Evolutionary conservation across 139 green algal species (phyloP).

Genomic region (Haematococcus sp.): DNA sequence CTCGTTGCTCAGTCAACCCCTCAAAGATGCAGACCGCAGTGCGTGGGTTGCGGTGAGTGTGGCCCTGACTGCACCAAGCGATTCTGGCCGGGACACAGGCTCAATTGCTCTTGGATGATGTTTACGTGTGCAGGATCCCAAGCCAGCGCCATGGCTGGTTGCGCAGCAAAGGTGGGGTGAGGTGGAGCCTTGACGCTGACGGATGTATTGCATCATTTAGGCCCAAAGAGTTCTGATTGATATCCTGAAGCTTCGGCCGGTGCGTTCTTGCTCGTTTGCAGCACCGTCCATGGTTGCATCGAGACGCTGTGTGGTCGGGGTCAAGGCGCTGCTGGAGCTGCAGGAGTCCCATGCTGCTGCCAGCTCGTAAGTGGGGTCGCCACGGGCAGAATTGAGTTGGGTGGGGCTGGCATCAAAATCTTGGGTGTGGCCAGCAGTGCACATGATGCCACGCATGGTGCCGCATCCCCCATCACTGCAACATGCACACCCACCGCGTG

Average conservation of each 20-base stretch:
- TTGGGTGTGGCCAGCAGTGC: not conserved
- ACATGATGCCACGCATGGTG: not conserved
- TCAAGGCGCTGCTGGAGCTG: not conserved
- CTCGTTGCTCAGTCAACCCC: too few species aligned
- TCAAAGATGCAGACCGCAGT: too few species aligned
- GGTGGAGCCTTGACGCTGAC: too few species aligned
- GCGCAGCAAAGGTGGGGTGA: too few species aligned
- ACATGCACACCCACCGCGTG: not conserved
- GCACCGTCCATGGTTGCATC: not conserved
- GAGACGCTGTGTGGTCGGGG: not conserved
- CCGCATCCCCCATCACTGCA: not conserved
- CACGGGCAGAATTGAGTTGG: too few species aligned
- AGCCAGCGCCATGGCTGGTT: too few species aligned
- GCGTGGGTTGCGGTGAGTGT: too few species aligned
- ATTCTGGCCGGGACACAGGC: not conserved
- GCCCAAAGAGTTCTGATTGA: not conserved
- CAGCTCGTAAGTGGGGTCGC: not conserved
- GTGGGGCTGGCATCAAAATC: not conserved
- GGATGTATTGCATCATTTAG: slow-evolving; percentile 1
- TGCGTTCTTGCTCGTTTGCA: not conserved
- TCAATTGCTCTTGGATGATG: too few species aligned
- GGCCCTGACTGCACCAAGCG: too few species aligned
- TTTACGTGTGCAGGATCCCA: too few species aligned
- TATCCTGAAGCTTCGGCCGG: too few species aligned
- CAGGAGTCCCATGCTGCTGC: not conserved